Conservation (phyloP, 2,329 filamentous ascomycete genomes). For the Colletotrichum eleusines region DNA sequence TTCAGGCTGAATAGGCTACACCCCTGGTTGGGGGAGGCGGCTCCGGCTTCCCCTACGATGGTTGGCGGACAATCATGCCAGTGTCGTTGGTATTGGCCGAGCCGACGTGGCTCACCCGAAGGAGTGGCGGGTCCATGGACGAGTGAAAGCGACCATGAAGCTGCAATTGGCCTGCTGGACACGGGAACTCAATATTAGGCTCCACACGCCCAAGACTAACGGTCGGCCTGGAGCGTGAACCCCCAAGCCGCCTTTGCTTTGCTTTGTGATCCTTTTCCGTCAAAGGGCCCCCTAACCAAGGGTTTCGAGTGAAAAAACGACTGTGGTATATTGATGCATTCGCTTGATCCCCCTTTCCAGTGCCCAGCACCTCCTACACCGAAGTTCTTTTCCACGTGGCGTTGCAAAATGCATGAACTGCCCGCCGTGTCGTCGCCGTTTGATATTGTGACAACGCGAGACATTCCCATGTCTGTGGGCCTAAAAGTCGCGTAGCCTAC, state of each 20-base stretch:
- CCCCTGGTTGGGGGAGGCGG: conserved; percentile 18
- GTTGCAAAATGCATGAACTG: neutral
- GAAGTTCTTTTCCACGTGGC: neutral
- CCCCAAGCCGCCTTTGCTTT: neutral
- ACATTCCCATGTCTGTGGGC: neutral
- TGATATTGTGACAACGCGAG: neutral
- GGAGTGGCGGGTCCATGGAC: conserved; percentile 27
- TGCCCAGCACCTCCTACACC: neutral
- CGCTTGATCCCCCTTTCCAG: neutral
- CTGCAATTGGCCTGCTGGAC: conserved; percentile 20
- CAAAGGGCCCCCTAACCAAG: neutral
- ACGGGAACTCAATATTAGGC: neutral
- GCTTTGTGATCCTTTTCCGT: neutral
- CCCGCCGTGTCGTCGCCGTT: neutral
- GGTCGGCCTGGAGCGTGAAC: neutral
- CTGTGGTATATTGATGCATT: conserved; percentile 9
- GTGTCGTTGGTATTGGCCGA: conserved; percentile 34
- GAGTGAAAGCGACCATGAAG: conserved; percentile 26
- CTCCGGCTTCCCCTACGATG: conserved; percentile 37
- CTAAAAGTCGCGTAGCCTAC: neutral
- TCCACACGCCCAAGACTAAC: conserved; percentile 1
- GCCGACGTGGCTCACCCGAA: conserved; percentile 39
- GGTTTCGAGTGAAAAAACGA: neutral
- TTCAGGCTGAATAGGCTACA: conserved; percentile 31
- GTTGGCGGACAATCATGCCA: conserved; percentile 38